Percentiles rank a stretch among this genome's conserved stretches.
Conservation (phyloP, 2,329 filamentous ascomycete genomes). For the Plectosphaerella sp. region DNA sequence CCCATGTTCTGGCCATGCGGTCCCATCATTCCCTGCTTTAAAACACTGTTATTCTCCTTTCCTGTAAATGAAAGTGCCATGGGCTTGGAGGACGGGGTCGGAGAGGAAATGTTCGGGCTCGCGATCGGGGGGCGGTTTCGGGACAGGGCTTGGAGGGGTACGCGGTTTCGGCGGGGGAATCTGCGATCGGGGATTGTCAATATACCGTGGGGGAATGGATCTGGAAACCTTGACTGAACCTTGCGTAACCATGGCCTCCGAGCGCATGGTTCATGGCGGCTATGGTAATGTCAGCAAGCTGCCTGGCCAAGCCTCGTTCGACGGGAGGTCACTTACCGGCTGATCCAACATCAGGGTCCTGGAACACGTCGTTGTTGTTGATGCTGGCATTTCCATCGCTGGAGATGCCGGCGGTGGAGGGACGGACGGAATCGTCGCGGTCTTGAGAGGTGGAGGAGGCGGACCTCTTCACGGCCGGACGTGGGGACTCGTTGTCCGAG, state of each 20-base stretch:
- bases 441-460: background rate
- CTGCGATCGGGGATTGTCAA: slow-evolving; percentile 17
- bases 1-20: background rate
- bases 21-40: slow-evolving; percentile 13
- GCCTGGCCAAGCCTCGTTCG: background rate
- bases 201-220: slow-evolving; percentile 5
- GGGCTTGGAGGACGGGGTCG: slow-evolving; percentile 20
- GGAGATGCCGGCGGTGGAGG: background rate
- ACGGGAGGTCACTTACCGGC: background rate
- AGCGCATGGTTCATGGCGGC: background rate
- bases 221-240: background rate
- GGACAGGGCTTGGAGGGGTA: slow-evolving; percentile 29
- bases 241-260: background rate
- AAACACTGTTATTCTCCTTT: slow-evolving; percentile 25
- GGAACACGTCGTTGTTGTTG: slow-evolving; percentile 4
- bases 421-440: background rate
- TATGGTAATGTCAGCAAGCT: background rate
- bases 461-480: background rate
- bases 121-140: slow-evolving; percentile 22
- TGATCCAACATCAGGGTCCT: background rate
- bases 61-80: slow-evolving; percentile 15
- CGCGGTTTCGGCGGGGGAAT: slow-evolving; percentile 25
- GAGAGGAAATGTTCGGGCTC: slow-evolving; percentile 29
- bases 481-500: background rate
- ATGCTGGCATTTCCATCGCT: background rate